Evolutionary conservation across 768 basidiomycete species (phyloP).

Genomic region (Phaffia tasmanica): DNA sequence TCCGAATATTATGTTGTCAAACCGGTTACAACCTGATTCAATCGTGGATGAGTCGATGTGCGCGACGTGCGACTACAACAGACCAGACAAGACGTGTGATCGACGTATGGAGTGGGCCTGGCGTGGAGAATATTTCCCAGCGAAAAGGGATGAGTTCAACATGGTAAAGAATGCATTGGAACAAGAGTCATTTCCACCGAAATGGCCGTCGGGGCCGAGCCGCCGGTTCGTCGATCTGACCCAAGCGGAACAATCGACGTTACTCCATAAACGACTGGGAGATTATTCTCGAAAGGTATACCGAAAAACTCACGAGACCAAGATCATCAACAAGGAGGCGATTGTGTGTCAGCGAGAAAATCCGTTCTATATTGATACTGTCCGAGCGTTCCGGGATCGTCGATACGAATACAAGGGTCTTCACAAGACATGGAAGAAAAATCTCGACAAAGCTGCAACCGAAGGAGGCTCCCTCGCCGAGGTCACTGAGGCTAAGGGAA

Average conservation of each 20-base stretch:
- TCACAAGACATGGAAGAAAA: slow-evolving; percentile 99
- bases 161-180: slow-evolving; percentile 97
- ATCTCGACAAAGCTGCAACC: slow-evolving; percentile 61
- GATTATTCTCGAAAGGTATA: slow-evolving; percentile 99
- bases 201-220: slow-evolving; percentile 57
- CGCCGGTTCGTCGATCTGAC: slow-evolving; percentile 75
- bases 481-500: slow-evolving; percentile 93
- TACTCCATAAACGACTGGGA: slow-evolving; percentile 90
- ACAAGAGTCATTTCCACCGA: slow-evolving; percentile 81
- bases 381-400: slow-evolving; percentile 89
- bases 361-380: slow-evolving; percentile 98
- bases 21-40: slow-evolving; percentile 94
- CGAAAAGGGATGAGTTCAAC: slow-evolving; percentile 91
- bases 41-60: slow-evolving; percentile 93
- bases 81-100: slow-evolving; percentile 90
- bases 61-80: slow-evolving; percentile 95
- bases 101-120: slow-evolving; percentile 92
- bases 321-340: slow-evolving; percentile 80
- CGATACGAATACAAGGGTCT: slow-evolving; percentile 98
- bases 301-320: slow-evolving; percentile 95
- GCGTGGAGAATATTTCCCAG: slow-evolving; percentile 97
- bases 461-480: slow-evolving; percentile 68
- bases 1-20: slow-evolving; percentile 99
- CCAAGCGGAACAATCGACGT: slow-evolving; percentile 72
- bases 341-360: slow-evolving; percentile 97